Evolutionary conservation across 345 rosid genomes (phyloP), one percentile per base, ranked within the genome.

Genomic region (Brassica cretica): DNA sequence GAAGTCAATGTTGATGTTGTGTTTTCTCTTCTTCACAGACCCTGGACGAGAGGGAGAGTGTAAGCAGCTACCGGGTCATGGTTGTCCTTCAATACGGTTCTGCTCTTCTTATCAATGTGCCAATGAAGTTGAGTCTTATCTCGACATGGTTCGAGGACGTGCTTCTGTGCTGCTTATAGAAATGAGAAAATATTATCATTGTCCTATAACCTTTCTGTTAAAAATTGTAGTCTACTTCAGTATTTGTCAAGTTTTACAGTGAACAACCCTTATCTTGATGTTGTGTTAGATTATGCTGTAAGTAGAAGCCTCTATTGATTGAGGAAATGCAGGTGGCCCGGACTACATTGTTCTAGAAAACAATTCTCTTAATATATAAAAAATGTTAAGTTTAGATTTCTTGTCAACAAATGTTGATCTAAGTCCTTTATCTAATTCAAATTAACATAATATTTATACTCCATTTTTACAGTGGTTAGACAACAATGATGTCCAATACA

Each of bases 21-120:
- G 35, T 66, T 66, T 39, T 21, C 41, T 11, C 37, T 72, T 72
- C 41, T 66, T 72, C 55, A 74, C 80, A 93, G 98, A 83, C 73
- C 21, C 72, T 83, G 70, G 89, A 88, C 51, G 80, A 83, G 68
- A 78, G 69, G 32, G 84, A 82, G 60, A 79, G 81, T 77, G 81
- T 70, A 46, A 83, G 87, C 70, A 37, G 68, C 77, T 86, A 73
- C 24, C 24, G 2, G 2, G 88, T 88, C 83, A 84, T 93, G 91
- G 88, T 93, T 56, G 91, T 91, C 14, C 91, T 84, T 82, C 98
- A 91, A 46, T 92, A 92, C 78, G 97, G 97, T 60, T 94, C 97
- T 78, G 93, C 89, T 67, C 90, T 94, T 84, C 85, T 94, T 72
- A 90, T 94, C 81, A 90, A 92, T 80, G 75, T 92, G 94, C 88